Conservation (phyloP, 371 early-diverging fungal species). For the Syncephalastrum contaminatum region DNA sequence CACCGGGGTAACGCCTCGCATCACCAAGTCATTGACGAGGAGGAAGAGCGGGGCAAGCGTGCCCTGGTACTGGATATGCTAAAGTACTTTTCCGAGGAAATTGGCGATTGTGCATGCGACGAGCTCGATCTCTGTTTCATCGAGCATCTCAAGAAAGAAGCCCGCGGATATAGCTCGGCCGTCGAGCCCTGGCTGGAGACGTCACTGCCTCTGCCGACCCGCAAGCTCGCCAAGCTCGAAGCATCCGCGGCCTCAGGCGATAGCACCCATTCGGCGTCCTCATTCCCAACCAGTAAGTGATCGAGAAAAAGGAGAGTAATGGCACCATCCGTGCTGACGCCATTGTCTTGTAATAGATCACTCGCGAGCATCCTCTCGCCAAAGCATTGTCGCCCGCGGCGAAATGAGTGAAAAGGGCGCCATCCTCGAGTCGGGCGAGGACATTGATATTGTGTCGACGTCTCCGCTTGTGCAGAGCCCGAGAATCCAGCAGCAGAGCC, state of each 20-base stretch:
- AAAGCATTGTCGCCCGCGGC: constrained; percentile 13
- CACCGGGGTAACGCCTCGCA: constrained; percentile 10
- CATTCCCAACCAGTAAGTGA: too few species aligned
- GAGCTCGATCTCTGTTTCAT: constrained; percentile 42
- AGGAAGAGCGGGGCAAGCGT: constrained; percentile 32
- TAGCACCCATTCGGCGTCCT: too few species aligned
- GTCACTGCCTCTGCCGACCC: too few species aligned
- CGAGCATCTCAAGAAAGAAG: constrained; percentile 26
- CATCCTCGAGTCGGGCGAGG: constrained; percentile 19
- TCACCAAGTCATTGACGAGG: constrained; percentile 24
- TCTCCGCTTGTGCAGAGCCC: constrained; percentile 18
- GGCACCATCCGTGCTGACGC: too few species aligned
- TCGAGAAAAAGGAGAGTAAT: too few species aligned
- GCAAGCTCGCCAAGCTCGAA: neutral
- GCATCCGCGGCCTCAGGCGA: too few species aligned
- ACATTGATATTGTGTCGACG: constrained; percentile 24
- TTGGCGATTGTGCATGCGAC: constrained; percentile 49
- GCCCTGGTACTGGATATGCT: constrained; percentile 37
- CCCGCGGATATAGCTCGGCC: too few species aligned
- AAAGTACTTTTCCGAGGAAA: constrained; percentile 16
- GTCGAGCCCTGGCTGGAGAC: too few species aligned
- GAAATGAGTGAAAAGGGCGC: neutral
- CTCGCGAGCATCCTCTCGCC: neutral
- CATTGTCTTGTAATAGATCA: neutral
- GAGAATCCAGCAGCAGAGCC: constrained; percentile 7